phyloP scores from a whole-genome alignment of 2,329 filamentous ascomycete species.

The Aspergillus ruber region DNA sequence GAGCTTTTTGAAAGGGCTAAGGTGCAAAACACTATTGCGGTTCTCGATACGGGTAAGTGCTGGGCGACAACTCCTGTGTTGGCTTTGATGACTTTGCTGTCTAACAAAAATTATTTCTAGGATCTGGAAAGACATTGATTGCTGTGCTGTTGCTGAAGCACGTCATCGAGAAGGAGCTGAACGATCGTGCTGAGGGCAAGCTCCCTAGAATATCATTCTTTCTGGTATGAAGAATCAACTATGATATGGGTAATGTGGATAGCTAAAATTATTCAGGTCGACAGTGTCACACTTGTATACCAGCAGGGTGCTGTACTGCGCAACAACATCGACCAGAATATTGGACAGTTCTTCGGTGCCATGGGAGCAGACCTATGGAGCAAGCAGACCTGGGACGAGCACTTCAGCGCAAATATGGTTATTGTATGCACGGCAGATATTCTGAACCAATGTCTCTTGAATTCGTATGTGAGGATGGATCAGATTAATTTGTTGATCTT shows the following conservation, averaged over 20 bases:
- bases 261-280: conserved; percentile 47
- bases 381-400: conserved; percentile 52
- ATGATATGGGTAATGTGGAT: neutral
- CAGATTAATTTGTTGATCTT: conserved; percentile 88
- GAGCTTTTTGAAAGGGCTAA: conserved; percentile 89
- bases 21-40: conserved; percentile 78
- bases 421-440: conserved; percentile 92
- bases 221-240: conserved; percentile 47
- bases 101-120: conserved; percentile 33
- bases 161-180: conserved; percentile 69
- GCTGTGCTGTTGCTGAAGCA: conserved; percentile 77
- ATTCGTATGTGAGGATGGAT: conserved; percentile 71
- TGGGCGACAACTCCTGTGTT: neutral
- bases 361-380: conserved; percentile 58
- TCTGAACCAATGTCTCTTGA: conserved; percentile 68
- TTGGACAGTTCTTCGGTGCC: conserved; percentile 68
- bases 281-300: conserved; percentile 82
- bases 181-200: conserved; percentile 57
- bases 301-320: conserved; percentile 81
- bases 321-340: conserved; percentile 69
- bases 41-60: conserved; percentile 73
- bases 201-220: conserved; percentile 71
- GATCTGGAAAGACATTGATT: conserved; percentile 94
- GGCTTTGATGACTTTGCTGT: neutral
- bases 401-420: conserved; percentile 64